Percentiles rank a stretch among this genome's conserved stretches.
These are phyloP conservation scores for Trichoderma sp. DNA, from an alignment of 2,329 filamentous ascomycete species.

Conservation along the genomic window DNA sequence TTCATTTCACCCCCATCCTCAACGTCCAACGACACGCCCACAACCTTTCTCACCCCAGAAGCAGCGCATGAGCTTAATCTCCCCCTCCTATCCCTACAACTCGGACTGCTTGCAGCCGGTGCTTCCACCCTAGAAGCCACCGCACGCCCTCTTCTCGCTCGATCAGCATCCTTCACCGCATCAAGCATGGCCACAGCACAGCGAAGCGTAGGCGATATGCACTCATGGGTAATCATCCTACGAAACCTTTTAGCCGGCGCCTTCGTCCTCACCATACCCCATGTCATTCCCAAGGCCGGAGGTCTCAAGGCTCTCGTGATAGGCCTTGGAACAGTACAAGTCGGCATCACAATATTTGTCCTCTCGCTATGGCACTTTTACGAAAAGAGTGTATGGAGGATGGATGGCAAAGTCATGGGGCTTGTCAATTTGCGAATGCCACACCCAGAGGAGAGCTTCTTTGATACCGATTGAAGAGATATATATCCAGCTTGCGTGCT, in stretches of 20 bases:
- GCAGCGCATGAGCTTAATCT: conserved; percentile 36
- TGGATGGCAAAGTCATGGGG: conserved; percentile 51
- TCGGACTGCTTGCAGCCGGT: conserved; percentile 51
- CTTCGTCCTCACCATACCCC: conserved; percentile 46
- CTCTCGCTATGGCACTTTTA: conserved; percentile 44
- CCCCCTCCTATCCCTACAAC: conserved; percentile 46
- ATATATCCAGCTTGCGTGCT: background rate
- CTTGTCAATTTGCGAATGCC: conserved; percentile 44
- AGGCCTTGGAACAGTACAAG: conserved; percentile 45
- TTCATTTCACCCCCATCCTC: conserved; percentile 23
- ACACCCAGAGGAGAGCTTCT: conserved; percentile 48
- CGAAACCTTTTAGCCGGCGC: conserved; percentile 44
- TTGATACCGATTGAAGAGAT: conserved; percentile 39
- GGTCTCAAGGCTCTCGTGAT: conserved; percentile 43
- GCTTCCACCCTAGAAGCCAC: conserved; percentile 43
- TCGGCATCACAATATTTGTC: conserved; percentile 39
- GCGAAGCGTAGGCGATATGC: conserved; percentile 52
- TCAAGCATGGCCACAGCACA: conserved; percentile 48
- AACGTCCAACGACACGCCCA: background rate
- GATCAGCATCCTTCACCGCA: conserved; percentile 52
- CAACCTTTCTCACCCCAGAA: conserved; percentile 32
- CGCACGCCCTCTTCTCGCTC: conserved; percentile 44
- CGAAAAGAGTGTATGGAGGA: conserved; percentile 43
- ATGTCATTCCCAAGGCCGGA: conserved; percentile 35
- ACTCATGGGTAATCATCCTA: conserved; percentile 44